These are phyloP conservation scores for Curvularia sp. DNA, from an alignment of 2,329 filamentous ascomycete species.

Conservation along the genomic window DNA sequence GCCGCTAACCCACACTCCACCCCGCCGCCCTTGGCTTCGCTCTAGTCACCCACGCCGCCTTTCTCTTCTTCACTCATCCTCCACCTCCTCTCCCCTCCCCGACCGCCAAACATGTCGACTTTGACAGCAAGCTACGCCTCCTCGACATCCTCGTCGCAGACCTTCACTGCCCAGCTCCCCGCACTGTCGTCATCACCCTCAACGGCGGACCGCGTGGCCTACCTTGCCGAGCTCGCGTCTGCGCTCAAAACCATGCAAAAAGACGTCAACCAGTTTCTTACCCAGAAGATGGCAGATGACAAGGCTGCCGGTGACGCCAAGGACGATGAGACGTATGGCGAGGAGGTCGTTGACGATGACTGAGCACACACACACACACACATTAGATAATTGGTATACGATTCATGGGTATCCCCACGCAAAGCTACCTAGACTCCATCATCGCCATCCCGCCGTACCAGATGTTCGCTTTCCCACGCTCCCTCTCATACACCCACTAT, in stretches of 20 bases:
- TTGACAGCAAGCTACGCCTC: constrained; percentile 65
- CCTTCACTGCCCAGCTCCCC: constrained; percentile 36
- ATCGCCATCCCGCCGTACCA: constrained; percentile 9
- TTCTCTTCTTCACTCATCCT: not conserved
- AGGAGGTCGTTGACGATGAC: constrained; percentile 76
- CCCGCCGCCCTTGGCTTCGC: constrained; percentile 6
- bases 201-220: constrained; percentile 62
- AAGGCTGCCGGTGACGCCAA: constrained; percentile 56
- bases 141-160: constrained; percentile 47
- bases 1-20: constrained; percentile 10
- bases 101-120: constrained; percentile 29
- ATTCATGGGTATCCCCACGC: constrained; percentile 1
- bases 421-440: not conserved
- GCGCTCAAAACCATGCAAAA: constrained; percentile 68
- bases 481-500: constrained; percentile 57
- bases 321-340: constrained; percentile 80
- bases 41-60: not conserved
- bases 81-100: not conserved
- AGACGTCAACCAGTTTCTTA: constrained; percentile 74
- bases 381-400: not conserved
- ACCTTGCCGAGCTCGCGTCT: constrained; percentile 66
- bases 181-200: constrained; percentile 31
- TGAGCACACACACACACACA: constrained; percentile 15
- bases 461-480: constrained; percentile 33
- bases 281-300: constrained; percentile 76